Base-by-base conservation (phyloP, 495 filamentous ascomycete species). In the Entonaema liquescens region DNA sequence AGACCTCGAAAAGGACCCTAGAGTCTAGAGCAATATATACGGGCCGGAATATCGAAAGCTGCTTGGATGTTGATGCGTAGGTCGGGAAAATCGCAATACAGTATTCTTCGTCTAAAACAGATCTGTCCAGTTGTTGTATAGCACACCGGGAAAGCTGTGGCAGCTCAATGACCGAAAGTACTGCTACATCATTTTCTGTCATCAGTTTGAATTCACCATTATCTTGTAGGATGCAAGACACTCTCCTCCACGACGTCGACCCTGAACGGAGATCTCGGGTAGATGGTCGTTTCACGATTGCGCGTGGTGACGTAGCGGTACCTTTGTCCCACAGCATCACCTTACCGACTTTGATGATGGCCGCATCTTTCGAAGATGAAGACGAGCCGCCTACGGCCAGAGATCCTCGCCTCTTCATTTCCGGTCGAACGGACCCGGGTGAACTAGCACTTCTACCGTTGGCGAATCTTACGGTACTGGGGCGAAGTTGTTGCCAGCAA, bases 321-420 rank as follows among this genome's bases (percentile, higher is more conserved):
- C 85, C 86, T 71, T 86, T 91, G 76, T 97, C 91, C 94, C 94
- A 98, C 33, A 94, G 87, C 69, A 94, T 87, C 83, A 98, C 91
- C 76, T 94, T 97, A 42, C 94, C 96, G 57, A 98, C 92, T 77
- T 99, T 99, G 81, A 98, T 99, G 65, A 98, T 97, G 36, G 93
- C 89, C 12, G 89, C 87, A 62, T 94, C 92, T 73, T 91, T 94
- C 13, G 86, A 83, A 17, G 70, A 60, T 12, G 86, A 83, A 17
- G 70, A 60, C 40, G 70, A 50, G 58, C 80, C 23, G 49, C 75
- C 66, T 55, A 79, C 65, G 71, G 86, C 79, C 85, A 91, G 74
- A 83, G 86, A 77, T 86, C 93, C 70, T 85, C 89, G 91, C 87
- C 90, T 79, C 87, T 91, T 77, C 89, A 93, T 80, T 85, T 88